A percentile compares a stretch with the other conserved stretches of the same genome.
Conservation (phyloP, 129 eudicot genomes). For the Erigeron canadensis region DNA sequence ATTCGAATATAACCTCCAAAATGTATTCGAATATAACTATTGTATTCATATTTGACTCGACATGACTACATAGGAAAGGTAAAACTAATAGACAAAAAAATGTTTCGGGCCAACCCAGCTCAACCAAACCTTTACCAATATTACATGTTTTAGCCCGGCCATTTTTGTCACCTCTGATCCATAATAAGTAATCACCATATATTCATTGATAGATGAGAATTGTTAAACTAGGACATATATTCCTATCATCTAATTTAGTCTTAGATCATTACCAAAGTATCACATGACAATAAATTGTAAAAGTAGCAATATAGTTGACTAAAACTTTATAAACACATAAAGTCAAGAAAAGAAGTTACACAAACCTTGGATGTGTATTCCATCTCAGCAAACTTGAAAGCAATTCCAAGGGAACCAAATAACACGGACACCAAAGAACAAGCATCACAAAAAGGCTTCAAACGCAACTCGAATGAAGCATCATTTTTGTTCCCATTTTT, state of each 20-base stretch:
- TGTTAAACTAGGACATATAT: no score
- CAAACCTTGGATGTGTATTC: conserved; percentile 82
- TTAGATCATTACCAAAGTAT: neutral
- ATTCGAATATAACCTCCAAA: no score
- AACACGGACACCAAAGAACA: conserved; percentile 78
- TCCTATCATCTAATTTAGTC: neutral
- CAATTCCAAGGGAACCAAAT: conserved; percentile 74
- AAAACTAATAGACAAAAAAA: no score
- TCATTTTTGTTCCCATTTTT: conserved; percentile 26
- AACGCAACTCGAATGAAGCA: conserved; percentile 47
- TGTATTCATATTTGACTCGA: no score
- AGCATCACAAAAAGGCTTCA: conserved; percentile 82
- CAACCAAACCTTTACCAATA: no score
- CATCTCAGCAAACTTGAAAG: conserved; percentile 80
- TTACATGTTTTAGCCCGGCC: neutral
- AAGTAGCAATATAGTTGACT: no score
- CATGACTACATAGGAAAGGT: no score
- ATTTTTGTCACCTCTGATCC: no score
- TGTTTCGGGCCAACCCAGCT: no score
- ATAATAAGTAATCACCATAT: no score
- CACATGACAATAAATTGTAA: neutral
- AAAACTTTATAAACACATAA: neutral
- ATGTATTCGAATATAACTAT: no score
- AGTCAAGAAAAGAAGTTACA: neutral
- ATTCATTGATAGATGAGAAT: no score